A percentile compares a stretch with the other conserved stretches of the same genome.
Evolutionary conservation across 2,329 filamentous ascomycete genomes (phyloP).

Genomic region (Stachybotrys echinatus): DNA sequence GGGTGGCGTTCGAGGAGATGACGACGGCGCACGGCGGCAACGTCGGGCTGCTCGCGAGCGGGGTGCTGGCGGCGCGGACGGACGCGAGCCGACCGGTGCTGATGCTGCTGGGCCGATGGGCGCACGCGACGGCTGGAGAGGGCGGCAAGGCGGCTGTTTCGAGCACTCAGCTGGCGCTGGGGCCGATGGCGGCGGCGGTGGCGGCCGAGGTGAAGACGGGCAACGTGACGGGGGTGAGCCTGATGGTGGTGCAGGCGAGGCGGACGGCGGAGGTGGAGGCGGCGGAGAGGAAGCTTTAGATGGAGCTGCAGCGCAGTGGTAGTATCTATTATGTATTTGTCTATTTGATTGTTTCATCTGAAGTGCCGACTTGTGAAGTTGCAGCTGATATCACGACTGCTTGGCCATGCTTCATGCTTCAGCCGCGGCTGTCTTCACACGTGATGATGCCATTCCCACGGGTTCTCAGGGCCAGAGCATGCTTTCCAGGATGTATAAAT

Average conservation of each 20-base stretch:
- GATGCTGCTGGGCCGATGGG: background rate
- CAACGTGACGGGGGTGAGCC: slow-evolving; percentile 1
- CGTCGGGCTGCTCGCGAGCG: background rate
- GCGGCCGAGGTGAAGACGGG: slow-evolving; percentile 7
- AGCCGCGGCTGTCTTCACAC: no score
- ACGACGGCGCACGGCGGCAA: background rate
- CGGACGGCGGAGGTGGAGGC: background rate
- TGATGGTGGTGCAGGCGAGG: slow-evolving; percentile 7
- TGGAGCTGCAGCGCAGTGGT: background rate
- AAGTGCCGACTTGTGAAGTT: no score
- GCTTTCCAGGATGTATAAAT: no score
- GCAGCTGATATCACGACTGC: no score
- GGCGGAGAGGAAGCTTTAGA: background rate
- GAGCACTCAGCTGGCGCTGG: slow-evolving; percentile 2
- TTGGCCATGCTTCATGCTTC: no score
- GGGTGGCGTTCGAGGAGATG: background rate
- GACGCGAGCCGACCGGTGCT: background rate
- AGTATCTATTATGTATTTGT: no score
- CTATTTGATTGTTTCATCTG: no score
- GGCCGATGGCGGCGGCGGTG: slow-evolving; percentile 6
- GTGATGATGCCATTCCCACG: no score
- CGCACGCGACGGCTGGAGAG: background rate
- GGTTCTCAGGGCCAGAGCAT: no score
- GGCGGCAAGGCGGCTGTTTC: background rate
- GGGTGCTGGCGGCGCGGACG: background rate